phyloP scores from a whole-genome alignment of 2,329 filamentous ascomycete genomes.

The Venturia carpophila region DNA sequence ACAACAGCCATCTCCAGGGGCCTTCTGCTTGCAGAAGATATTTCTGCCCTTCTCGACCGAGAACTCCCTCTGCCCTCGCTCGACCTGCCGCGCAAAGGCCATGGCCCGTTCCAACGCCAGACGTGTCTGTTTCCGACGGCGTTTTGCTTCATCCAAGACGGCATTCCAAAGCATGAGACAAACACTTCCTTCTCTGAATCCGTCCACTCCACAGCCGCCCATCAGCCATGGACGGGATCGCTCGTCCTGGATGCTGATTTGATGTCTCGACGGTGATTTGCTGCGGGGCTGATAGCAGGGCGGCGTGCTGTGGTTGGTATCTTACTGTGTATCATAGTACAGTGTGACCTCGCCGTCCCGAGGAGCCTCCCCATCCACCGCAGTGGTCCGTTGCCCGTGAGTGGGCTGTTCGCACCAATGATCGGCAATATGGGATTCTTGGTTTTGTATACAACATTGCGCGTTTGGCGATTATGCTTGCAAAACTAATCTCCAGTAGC shows the following conservation, averaged over 20 bases:
- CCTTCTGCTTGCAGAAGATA: background rate
- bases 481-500: background rate
- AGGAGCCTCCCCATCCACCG: background rate
- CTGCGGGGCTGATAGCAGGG: background rate
- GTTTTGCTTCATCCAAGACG: background rate
- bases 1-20: background rate
- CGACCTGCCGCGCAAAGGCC: background rate
- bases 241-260: background rate
- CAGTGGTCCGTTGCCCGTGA: background rate
- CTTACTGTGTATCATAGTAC: too few relatives aligned
- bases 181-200: background rate
- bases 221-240: background rate
- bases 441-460: background rate
- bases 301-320: background rate
- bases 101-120: background rate
- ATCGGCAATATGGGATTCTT: background rate
- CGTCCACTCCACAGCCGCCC: background rate
- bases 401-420: background rate
- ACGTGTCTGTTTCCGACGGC: background rate
- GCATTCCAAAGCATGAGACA: constrained; percentile 5
- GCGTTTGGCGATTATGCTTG: constrained; percentile 9
- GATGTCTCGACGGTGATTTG: background rate
- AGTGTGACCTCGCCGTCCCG: background rate
- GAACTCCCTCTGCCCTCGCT: background rate
- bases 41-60: background rate